Conservation (phyloP, 257 asterid genomes). For the Ajuga chamaepitys region DNA sequence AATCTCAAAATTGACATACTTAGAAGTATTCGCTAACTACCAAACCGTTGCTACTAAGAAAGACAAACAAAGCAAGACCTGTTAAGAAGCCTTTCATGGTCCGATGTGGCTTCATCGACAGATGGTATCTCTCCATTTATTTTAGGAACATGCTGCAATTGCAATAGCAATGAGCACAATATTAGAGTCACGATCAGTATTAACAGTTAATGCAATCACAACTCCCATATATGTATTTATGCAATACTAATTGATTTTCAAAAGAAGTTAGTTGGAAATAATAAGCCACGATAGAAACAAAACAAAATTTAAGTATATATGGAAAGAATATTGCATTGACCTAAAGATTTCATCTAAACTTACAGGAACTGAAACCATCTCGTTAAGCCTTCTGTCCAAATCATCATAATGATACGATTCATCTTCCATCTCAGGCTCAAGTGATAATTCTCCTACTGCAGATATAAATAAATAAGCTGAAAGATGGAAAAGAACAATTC, state of each 20-base stretch:
- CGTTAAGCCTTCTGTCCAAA: constrained; percentile 69
- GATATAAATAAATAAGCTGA: neutral
- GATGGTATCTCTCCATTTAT: constrained; percentile 91
- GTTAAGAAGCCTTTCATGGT: constrained; percentile 73
- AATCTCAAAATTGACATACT: neutral
- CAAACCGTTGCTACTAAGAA: neutral
- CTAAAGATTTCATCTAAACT: constrained; percentile 20
- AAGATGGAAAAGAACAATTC: neutral
- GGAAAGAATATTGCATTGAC: neutral
- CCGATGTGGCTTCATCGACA: constrained; percentile 79
- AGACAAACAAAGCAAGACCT: constrained; percentile 41
- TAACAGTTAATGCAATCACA: neutral
- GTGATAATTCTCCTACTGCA: constrained; percentile 29
- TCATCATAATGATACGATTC: constrained; percentile 71
- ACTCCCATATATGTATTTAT: neutral
- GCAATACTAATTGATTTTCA: neutral
- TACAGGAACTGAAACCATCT: constrained; percentile 77
- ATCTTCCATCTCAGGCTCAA: constrained; percentile 68
- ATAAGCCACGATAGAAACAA: neutral
- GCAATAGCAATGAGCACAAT: constrained; percentile 17
- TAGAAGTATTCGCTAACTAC: neutral
- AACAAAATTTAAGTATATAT: neutral
- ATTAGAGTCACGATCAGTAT: neutral
- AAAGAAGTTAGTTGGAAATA: neutral
- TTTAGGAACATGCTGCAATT: constrained; percentile 85